Evolutionary conservation across 306 rosid genomes (phyloP).

Genomic region (Mucuna pruriens): DNA sequence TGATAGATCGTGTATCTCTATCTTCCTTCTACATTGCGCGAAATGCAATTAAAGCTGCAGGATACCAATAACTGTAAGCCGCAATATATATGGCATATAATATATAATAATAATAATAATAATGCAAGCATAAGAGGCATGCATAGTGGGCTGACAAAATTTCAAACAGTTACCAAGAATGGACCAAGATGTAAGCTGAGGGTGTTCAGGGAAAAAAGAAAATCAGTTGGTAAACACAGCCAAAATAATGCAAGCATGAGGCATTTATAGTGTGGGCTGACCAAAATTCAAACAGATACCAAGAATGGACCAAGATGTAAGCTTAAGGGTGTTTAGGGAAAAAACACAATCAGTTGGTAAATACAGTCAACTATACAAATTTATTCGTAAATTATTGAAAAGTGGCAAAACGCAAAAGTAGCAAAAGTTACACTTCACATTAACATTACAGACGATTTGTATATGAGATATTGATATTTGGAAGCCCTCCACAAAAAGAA

Average conservation of each 20-base stretch:
- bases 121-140: not conserved
- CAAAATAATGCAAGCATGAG: not conserved
- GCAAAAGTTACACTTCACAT: conserved; percentile 1
- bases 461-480: conserved; percentile 4
- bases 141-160: not conserved
- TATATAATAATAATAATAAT: not conserved
- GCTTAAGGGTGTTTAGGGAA: not conserved
- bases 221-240: too few species aligned
- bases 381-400: not conserved
- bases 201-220: too few species aligned
- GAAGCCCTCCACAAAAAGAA: not conserved
- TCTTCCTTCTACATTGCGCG: conserved; percentile 57
- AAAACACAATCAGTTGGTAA: conserved; percentile 5
- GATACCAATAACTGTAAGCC: conserved; percentile 40
- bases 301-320: not conserved
- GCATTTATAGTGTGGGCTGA: not conserved
- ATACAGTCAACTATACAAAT: not conserved
- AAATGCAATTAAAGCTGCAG: conserved; percentile 74
- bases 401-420: not conserved
- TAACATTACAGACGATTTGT: conserved; percentile 10
- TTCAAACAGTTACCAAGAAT: too few species aligned
- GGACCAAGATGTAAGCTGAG: too few species aligned
- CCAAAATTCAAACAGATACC: conserved; percentile 8
- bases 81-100: not conserved
- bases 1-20: conserved; percentile 5